These are phyloP conservation scores for Colletotrichum sp. DNA, from an alignment of 2,329 filamentous ascomycete genomes.

Conservation along the genomic window DNA sequence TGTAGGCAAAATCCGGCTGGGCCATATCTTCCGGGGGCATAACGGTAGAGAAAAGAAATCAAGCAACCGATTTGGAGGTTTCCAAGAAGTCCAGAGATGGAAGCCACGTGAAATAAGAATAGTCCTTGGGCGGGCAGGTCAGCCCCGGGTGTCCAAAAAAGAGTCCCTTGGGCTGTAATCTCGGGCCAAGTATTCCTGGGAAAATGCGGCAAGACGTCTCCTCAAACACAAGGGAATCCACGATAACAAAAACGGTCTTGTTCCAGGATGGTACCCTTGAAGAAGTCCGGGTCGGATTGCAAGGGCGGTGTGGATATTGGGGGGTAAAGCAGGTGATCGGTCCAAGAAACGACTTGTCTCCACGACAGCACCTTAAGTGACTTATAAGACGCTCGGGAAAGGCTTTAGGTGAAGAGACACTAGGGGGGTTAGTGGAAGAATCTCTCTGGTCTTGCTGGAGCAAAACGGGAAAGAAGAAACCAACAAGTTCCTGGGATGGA, in stretches of 20 bases:
- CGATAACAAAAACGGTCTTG: slow-evolving; percentile 21
- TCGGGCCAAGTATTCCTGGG: slow-evolving; percentile 22
- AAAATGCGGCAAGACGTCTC: slow-evolving; percentile 19
- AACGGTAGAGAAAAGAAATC: slow-evolving; percentile 23
- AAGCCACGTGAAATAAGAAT: slow-evolving; percentile 23
- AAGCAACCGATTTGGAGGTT: slow-evolving; percentile 13
- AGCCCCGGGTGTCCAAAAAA: slow-evolving; percentile 19
- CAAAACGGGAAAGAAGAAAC: slow-evolving; percentile 22
- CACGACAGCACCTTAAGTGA: slow-evolving; percentile 20
- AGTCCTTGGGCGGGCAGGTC: slow-evolving; percentile 19
- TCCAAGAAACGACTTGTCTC: slow-evolving; percentile 22
- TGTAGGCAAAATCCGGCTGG: slow-evolving; percentile 53
- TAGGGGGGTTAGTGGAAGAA: slow-evolving; percentile 21
- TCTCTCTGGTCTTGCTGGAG: slow-evolving; percentile 20
- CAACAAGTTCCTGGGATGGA: slow-evolving; percentile 20
- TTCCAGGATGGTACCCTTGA: slow-evolving; percentile 20
- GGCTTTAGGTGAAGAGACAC: slow-evolving; percentile 13
- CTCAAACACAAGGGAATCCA: slow-evolving; percentile 24
- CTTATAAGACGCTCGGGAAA: slow-evolving; percentile 16
- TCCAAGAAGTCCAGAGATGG: slow-evolving; percentile 15
- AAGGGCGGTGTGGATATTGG: slow-evolving; percentile 21
- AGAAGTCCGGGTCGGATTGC: slow-evolving; percentile 18
- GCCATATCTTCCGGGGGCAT: slow-evolving; percentile 47
- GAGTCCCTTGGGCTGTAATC: slow-evolving; percentile 16
- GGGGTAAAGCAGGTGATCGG: slow-evolving; percentile 22